Evolutionary conservation across 805 yeast species (phyloP), one percentile per base, ranked within the genome.

Genomic region (Kregervanrija pseudodelftensis): DNA sequence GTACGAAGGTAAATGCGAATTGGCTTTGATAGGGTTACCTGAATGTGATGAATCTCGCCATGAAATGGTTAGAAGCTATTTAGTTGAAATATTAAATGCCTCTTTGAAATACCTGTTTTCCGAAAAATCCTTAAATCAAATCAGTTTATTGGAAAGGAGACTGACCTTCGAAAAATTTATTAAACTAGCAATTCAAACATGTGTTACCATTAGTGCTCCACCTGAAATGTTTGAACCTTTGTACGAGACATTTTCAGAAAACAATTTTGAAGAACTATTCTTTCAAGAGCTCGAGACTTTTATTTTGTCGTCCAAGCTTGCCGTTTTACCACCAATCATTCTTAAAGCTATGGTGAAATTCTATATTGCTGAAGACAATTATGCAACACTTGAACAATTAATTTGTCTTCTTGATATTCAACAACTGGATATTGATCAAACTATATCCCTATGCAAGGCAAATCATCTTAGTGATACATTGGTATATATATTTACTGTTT

Each of bases 391-490:
- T 14, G 89, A 87, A 38, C 81, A 82, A 46, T 57, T 86, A 31
- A 68, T 90, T 10, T 84, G 95, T 52, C 64, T 77, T 2, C 58
- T 91, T 22, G 90, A 89, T 54, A 70, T 85, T 8, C 53, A 68
- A 7, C 73, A 79, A 11, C 69, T 93, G 41, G 96, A 91, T 57
- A 74, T 91, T 33, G 96, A 91, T 61, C 65, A 81, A 16, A 80
- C 95, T 0, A 70, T 88, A 11, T 69, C 69, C 11, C 63, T 85
- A 13, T 82, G 96, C 58, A 66, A 68, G 35, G 57, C 70, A 48
- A 67, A 80, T 52, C 65, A 73, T 8, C 64, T 90, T 5, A 67
- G 69, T 33, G 95, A 86, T 43, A 75, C 86, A 33, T 65, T 76
- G 40, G 72, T 79, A 0, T 88, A 78, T 58, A 74, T 93, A 14